Base-by-base conservation (phyloP, 2,329 filamentous ascomycete genomes). In the Leptographium procerum region DNA sequence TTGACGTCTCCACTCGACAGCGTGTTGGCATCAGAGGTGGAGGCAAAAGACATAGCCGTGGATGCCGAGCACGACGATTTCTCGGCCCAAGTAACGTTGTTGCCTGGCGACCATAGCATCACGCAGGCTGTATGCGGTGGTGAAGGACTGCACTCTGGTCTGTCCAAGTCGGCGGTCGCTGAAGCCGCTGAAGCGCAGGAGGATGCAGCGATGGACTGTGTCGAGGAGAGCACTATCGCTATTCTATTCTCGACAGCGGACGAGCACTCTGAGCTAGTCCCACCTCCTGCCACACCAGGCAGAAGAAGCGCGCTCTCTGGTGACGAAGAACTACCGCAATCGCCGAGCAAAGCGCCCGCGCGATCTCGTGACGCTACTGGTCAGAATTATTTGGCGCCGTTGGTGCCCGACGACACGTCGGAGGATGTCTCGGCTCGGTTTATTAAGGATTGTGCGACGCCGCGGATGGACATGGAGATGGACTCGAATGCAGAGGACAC, bases 341-440 rank as follows among this genome's bases (percentile, higher is more conserved):
- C 8, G 31, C 31, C 52, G 34, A 9, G 19, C n/a, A 19, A 8
- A 24, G 8, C 10, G 1, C 5, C 24, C 11, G 19, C 29, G 16
- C 9, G 33, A 10, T 26, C 16, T 6, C 8, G 54, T 43, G 16
- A 22, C 24, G 36, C 28, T 29, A 31, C 24, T 55, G 53, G 53
- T 24, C 40, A 33, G 47, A 50, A 50, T 29, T 26, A 6, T 26
- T 22, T 10, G 22, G 24, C 9, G 16, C 36, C 54, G 54, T 56
- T 56, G 54, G 40, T 56, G 54, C 54, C 54, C 54, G 54, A 56
- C 26, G 53, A 22, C 22, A 29, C 52, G 26, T 43, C 28, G 26
- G 52, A 24, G 14, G 7, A 53, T 2, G 51, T 31, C 40, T n/a
- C 19, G n/a, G 40, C 40, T n/a, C 40, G 40, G 40, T 43, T 16